Percentiles rank a stretch among this genome's conserved stretches.
Evolutionary conservation across 2,329 filamentous ascomycete species (phyloP).

Genomic region (Alternaria panax): DNA sequence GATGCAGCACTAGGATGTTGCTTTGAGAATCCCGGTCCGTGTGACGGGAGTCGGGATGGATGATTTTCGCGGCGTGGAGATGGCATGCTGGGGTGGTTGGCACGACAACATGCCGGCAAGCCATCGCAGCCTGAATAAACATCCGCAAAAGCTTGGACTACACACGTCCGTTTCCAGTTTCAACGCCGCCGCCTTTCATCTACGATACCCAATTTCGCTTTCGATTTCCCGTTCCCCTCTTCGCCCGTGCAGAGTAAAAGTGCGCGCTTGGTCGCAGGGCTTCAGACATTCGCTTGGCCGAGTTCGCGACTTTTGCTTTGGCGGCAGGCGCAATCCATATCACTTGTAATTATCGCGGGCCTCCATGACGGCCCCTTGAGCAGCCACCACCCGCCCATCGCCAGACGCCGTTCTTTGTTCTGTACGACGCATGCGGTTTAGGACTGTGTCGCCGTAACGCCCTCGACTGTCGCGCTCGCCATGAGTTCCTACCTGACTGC

Average conservation of each 20-base stretch:
- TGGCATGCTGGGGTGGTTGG: slow-evolving; percentile 9
- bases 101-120: slow-evolving; percentile 14
- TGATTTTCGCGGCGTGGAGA: slow-evolving; percentile 25
- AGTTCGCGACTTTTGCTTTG: slow-evolving; percentile 21
- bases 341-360: slow-evolving; percentile 32
- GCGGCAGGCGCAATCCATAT: slow-evolving; percentile 38
- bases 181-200: slow-evolving; percentile 33
- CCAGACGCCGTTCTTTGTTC: slow-evolving; percentile 17
- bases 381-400: slow-evolving; percentile 19
- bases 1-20: slow-evolving; percentile 2
- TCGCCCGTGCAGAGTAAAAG: slow-evolving; percentile 32
- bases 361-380: slow-evolving; percentile 38
- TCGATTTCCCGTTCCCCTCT: slow-evolving; percentile 40
- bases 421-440: slow-evolving; percentile 43
- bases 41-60: slow-evolving; percentile 22
- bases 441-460: slow-evolving; percentile 15
- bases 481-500: slow-evolving; percentile 48
- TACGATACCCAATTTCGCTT: slow-evolving; percentile 23
- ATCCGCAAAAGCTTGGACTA: slow-evolving; percentile 22
- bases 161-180: slow-evolving; percentile 34
- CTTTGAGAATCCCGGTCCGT: background rate
- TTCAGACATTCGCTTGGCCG: slow-evolving; percentile 24
- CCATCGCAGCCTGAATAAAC: slow-evolving; percentile 16
- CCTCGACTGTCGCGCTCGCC: slow-evolving; percentile 30
- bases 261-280: slow-evolving; percentile 31